Conservation (phyloP, 345 rosid species). For the Carallia pectinifolia region DNA sequence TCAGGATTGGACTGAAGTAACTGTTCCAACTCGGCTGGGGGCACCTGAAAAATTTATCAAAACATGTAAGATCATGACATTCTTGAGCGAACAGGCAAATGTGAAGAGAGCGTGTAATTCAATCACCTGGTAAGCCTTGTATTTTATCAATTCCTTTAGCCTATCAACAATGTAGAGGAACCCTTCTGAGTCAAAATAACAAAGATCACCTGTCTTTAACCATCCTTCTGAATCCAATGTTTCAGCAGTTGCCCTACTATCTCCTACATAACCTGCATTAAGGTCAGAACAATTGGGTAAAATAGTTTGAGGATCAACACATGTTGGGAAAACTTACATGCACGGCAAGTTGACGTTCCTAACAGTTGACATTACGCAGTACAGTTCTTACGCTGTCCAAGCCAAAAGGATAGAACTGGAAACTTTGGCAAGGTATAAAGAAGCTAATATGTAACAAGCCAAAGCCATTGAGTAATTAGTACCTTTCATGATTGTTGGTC, state of each 20-base stretch:
- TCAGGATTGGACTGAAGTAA: conserved; percentile 69
- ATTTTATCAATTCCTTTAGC: conserved; percentile 90
- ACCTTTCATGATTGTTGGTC: conserved; percentile 84
- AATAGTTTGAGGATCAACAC: background rate
- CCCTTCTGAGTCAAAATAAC: conserved; percentile 76
- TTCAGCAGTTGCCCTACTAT: conserved; percentile 86
- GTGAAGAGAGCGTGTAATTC: background rate
- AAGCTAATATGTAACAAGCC: background rate
- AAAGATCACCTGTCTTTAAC: conserved; percentile 93
- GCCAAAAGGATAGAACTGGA: no score
- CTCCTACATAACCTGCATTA: conserved; percentile 70
- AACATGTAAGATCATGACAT: background rate
- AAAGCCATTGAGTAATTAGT: background rate
- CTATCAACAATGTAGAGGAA: conserved; percentile 78
- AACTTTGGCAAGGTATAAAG: no score
- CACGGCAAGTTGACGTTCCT: no score
- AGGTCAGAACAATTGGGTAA: conserved; percentile 1
- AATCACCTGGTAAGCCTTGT: conserved; percentile 90
- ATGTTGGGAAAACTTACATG: no score
- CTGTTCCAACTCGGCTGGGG: conserved; percentile 92
- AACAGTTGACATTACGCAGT: no score
- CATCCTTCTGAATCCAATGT: conserved; percentile 81
- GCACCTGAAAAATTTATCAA: conserved; percentile 50
- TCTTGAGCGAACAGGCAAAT: background rate
- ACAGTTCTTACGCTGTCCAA: no score